phyloP scores from a whole-genome alignment of 2,329 filamentous ascomycete species.

The Xylariaceae sp. region DNA sequence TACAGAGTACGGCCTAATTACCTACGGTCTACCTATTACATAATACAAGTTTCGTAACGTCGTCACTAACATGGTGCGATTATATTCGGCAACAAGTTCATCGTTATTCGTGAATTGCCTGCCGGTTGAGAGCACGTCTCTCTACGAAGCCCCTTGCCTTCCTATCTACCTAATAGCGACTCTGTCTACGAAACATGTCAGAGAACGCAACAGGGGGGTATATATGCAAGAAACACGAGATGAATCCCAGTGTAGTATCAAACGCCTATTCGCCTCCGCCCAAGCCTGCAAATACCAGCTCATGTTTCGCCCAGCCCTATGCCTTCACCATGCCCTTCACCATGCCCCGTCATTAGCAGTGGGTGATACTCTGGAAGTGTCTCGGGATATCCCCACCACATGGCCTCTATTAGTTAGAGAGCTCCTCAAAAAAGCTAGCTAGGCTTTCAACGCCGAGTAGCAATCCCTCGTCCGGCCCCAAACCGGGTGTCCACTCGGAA shows the following conservation, averaged over 20 bases:
- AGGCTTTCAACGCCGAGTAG: conserved; percentile 69
- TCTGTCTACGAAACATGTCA: conserved; percentile 12
- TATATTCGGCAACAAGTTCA: not conserved
- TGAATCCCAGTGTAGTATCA: conserved; percentile 7
- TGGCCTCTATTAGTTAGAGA: conserved; percentile 39
- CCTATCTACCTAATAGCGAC: conserved; percentile 9
- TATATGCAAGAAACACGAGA: conserved; percentile 25
- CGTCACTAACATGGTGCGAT: too few relatives aligned
- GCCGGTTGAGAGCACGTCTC: conserved; percentile 1
- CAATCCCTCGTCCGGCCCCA: conserved; percentile 80
- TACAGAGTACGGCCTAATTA: too few relatives aligned
- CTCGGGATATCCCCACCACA: not conserved
- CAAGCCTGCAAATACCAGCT: not conserved
- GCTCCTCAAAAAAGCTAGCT: conserved; percentile 62
- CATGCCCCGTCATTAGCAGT: not conserved
- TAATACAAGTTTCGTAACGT: too few relatives aligned
- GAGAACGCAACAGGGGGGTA: conserved; percentile 25
- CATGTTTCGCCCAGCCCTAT: conserved; percentile 1
- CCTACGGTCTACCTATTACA: too few relatives aligned
- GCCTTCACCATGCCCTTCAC: not conserved
- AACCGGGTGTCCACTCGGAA: conserved; percentile 72
- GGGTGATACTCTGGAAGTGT: not conserved
- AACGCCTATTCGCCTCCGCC: conserved; percentile 20
- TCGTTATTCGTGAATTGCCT: conserved; percentile 9
- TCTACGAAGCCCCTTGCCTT: conserved; percentile 7